Percentiles rank a stretch among this genome's conserved stretches.
These are phyloP conservation scores for Cystobasidiaceae sp. DNA, from an alignment of 1,284 basidiomycete species.

Conservation along the genomic window DNA sequence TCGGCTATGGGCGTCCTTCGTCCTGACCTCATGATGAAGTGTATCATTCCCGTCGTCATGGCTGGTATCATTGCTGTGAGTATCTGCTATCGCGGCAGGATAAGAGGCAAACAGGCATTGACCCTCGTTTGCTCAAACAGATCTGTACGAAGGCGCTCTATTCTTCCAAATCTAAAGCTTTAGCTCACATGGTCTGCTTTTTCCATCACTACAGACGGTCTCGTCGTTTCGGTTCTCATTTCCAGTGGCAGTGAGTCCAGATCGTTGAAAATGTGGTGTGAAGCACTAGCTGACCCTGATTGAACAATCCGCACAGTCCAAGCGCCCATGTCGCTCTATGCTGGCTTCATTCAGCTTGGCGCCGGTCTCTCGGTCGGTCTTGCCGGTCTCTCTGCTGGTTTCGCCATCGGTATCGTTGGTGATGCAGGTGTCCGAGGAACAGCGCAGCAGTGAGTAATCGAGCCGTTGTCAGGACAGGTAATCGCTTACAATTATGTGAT, in stretches of 20 bases:
- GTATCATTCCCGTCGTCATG: conserved; percentile 46
- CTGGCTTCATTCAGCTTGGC: conserved; percentile 51
- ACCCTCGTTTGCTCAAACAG: conserved; percentile 19
- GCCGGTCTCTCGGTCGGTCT: conserved; percentile 51
- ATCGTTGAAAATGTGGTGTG: neutral
- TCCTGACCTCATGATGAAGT: conserved; percentile 49
- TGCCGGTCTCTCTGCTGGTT: conserved; percentile 51
- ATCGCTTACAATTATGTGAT: neutral
- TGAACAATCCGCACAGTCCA: conserved; percentile 45
- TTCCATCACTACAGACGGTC: conserved; percentile 43
- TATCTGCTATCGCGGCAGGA: neutral
- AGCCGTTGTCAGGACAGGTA: conserved; percentile 24
- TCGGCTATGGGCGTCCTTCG: conserved; percentile 52
- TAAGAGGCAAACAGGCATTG: neutral
- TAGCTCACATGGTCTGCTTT: no score
- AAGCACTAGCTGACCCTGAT: neutral
- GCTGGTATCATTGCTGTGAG: conserved; percentile 46
- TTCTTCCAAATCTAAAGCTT: neutral
- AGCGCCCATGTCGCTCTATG: conserved; percentile 50
- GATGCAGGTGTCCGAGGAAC: conserved; percentile 51
- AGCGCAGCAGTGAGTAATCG: conserved; percentile 46
- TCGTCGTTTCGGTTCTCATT: conserved; percentile 51
- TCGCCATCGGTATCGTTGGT: conserved; percentile 51
- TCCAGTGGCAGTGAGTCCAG: conserved; percentile 45
- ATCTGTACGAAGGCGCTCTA: conserved; percentile 33